Percentiles rank a stretch among this genome's conserved stretches.
phyloP scores from a whole-genome alignment of 2,329 filamentous ascomycete genomes.

The Xylariaceae sp. region DNA sequence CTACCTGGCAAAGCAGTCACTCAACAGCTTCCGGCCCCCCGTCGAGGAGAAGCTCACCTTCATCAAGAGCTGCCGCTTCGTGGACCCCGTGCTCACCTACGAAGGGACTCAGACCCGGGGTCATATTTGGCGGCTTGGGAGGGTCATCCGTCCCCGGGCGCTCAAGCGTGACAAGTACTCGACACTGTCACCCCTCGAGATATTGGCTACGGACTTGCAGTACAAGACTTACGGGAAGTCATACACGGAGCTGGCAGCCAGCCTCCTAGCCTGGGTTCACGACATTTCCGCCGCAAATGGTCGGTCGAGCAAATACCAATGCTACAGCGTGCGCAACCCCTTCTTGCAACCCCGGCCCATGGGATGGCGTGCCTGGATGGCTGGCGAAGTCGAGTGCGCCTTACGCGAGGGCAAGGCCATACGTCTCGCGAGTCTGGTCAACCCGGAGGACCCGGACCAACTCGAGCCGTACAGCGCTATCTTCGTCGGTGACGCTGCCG shows the following conservation, averaged over 20 bases:
- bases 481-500: conserved; percentile 23
- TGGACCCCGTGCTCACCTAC: conserved; percentile 22
- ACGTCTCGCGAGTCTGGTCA: conserved; percentile 24
- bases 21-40: conserved; percentile 26
- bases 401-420: conserved; percentile 26
- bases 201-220: conserved; percentile 25
- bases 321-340: conserved; percentile 5
- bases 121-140: conserved; percentile 27
- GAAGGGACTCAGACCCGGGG: conserved; percentile 23
- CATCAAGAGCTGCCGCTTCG: conserved; percentile 29
- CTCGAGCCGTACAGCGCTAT: conserved; percentile 22
- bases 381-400: conserved; percentile 23
- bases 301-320: conserved; percentile 10
- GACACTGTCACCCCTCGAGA: conserved; percentile 21
- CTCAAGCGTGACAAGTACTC: conserved; percentile 23
- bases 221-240: conserved; percentile 21
- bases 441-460: conserved; percentile 9
- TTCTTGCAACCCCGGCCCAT: conserved; percentile 11
- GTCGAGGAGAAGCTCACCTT: conserved; percentile 27
- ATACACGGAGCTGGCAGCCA: conserved; percentile 22
- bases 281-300: conserved; percentile 3
- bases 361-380: conserved; percentile 27
- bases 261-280: conserved; percentile 14
- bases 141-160: conserved; percentile 24
- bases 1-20: conserved; percentile 27